Evolutionary conservation across 176 grass and related monocot genomes (phyloP).

Genomic region (Ensete ventricosum): DNA sequence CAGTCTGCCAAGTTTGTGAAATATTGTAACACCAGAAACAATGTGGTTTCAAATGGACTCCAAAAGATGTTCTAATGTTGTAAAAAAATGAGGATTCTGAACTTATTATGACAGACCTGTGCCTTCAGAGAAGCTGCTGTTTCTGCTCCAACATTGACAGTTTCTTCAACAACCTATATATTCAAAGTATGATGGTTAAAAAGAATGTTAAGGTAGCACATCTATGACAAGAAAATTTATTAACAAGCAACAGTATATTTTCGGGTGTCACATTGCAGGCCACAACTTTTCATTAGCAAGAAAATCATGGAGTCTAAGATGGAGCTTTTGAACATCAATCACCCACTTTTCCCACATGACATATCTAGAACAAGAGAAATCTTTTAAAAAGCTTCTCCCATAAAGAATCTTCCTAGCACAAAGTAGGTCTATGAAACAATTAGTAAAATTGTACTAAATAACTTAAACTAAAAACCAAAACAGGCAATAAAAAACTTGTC

Average conservation of each 20-base stretch:
- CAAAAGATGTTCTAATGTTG: not conserved
- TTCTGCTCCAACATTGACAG: slow-evolving; percentile 79
- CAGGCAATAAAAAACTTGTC: not conserved
- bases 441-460: not conserved
- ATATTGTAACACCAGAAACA: slow-evolving; percentile 10
- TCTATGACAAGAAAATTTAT: not conserved
- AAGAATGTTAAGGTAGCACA: not conserved
- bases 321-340: not conserved
- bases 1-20: slow-evolving; percentile 52
- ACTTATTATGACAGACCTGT: slow-evolving; percentile 40
- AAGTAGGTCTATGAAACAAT: not conserved
- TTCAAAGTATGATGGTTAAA: not conserved
- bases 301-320: not conserved
- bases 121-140: slow-evolving; percentile 86
- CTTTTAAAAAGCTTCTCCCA: too few species aligned
- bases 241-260: not conserved
- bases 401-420: too few species aligned
- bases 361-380: not conserved
- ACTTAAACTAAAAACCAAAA: not conserved
- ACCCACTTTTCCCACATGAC: not conserved
- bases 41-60: not conserved
- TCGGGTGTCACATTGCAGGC: not conserved
- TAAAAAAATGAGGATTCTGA: not conserved
- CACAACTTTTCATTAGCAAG: not conserved
- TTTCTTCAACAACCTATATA: slow-evolving; percentile 79